Conservation (phyloP, 2,329 filamentous ascomycete species). For the Pyricularia sp. region DNA sequence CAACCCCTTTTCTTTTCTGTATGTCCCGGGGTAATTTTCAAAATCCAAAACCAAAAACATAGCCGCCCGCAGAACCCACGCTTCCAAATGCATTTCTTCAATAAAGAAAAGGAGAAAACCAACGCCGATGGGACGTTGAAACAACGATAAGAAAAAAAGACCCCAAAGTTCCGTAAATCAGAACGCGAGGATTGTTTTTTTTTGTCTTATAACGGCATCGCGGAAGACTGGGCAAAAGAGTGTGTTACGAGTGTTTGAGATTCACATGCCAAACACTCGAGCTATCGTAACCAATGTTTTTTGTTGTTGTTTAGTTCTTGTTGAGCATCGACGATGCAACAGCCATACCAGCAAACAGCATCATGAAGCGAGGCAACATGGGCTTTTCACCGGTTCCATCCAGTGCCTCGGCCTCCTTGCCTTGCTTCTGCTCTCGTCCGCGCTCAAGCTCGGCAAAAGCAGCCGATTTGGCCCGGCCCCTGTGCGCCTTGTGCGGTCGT, state of each 20-base stretch:
- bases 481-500: conserved; percentile 5
- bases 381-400: not conserved
- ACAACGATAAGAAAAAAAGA: not conserved
- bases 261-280: not conserved
- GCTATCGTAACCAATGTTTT: not conserved
- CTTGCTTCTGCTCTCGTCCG: not conserved
- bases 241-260: not conserved
- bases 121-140: not conserved
- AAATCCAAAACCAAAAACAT: not conserved
- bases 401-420: not conserved
- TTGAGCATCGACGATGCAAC: conserved; percentile 15
- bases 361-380: conserved; percentile 18
- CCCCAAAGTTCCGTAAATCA: not conserved
- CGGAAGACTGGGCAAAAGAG: not conserved
- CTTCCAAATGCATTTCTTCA: not conserved
- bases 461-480: conserved; percentile 4
- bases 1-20: not conserved
- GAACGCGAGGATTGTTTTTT: not conserved
- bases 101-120: not conserved
- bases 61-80: not conserved
- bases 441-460: conserved; percentile 5
- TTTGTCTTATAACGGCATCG: not conserved
- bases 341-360: conserved; percentile 19
- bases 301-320: not conserved
- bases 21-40: not conserved